Evolutionary conservation across 495 filamentous ascomycete genomes (phyloP).

Genomic region (Talaromyces ruber): DNA sequence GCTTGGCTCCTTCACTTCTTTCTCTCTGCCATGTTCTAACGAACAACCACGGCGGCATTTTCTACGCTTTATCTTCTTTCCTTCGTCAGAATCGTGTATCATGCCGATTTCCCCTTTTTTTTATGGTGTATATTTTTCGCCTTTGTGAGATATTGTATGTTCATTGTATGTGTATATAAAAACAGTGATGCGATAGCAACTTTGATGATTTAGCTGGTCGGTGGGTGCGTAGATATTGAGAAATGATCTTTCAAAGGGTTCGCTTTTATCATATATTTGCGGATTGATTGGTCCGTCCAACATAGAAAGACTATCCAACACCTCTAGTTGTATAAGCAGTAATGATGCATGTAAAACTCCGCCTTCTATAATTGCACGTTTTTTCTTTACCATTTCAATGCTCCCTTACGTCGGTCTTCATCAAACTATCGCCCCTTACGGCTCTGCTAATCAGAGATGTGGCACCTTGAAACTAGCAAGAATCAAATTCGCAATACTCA

Average conservation of each 20-base stretch:
- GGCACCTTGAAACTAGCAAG: slow-evolving; percentile 75
- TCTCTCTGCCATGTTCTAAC: neutral
- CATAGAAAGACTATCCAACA: too few species aligned
- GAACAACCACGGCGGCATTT: neutral
- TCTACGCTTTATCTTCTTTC: neutral
- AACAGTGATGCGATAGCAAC: neutral
- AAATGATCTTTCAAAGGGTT: neutral
- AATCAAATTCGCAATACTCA: slow-evolving; percentile 85
- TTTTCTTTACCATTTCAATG: neutral
- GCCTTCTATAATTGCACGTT: neutral
- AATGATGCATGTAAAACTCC: neutral
- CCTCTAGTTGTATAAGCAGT: neutral
- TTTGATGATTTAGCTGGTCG: neutral
- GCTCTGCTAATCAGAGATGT: slow-evolving; percentile 49
- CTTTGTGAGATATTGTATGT: neutral
- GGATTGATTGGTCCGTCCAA: too few species aligned
- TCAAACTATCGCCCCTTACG: too few species aligned
- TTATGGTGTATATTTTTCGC: neutral
- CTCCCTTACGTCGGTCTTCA: too few species aligned
- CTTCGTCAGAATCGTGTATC: neutral
- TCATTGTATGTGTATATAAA: slow-evolving; percentile 1
- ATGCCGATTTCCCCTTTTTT: neutral
- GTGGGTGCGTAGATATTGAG: neutral
- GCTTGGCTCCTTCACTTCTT: neutral
- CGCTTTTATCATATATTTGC: neutral